phyloP scores from a whole-genome alignment of 2,329 filamentous ascomycete species.

The Claviceps sorghi region DNA sequence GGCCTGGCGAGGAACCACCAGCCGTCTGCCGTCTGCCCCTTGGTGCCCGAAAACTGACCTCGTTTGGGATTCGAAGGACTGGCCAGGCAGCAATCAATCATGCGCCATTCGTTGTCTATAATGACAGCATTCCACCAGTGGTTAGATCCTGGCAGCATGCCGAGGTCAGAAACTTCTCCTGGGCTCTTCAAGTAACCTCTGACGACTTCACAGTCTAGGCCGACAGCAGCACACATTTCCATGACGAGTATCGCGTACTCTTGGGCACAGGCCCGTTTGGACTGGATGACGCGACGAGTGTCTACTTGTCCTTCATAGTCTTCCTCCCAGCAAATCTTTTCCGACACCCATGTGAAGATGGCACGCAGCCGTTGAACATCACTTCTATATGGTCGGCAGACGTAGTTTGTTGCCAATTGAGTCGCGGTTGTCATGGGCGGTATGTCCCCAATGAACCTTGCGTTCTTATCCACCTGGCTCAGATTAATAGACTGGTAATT shows the following conservation, averaged over 20 bases:
- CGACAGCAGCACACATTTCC: conserved; percentile 88
- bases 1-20: conserved; percentile 94
- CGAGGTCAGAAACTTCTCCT: conserved; percentile 68
- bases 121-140: conserved; percentile 97
- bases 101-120: conserved; percentile 88
- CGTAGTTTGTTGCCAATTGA: conserved; percentile 74
- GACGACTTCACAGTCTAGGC: conserved; percentile 74
- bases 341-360: conserved; percentile 96
- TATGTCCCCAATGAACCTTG: conserved; percentile 72
- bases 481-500: conserved; percentile 73
- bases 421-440: conserved; percentile 70
- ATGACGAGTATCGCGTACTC: conserved; percentile 79
- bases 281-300: conserved; percentile 68
- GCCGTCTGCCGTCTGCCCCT: conserved; percentile 56
- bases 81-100: conserved; percentile 87
- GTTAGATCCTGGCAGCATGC: conserved; percentile 72
- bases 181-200: conserved; percentile 83
- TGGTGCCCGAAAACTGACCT: conserved; percentile 58
- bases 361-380: conserved; percentile 85
- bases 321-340: conserved; percentile 90
- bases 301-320: conserved; percentile 79
- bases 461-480: conserved; percentile 84
- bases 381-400: conserved; percentile 86
- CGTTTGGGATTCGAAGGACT: conserved; percentile 80
- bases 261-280: conserved; percentile 69